These are phyloP conservation scores for Aspergillus ochraceus DNA, from an alignment of 2,329 filamentous ascomycete genomes.

Conservation along the genomic window DNA sequence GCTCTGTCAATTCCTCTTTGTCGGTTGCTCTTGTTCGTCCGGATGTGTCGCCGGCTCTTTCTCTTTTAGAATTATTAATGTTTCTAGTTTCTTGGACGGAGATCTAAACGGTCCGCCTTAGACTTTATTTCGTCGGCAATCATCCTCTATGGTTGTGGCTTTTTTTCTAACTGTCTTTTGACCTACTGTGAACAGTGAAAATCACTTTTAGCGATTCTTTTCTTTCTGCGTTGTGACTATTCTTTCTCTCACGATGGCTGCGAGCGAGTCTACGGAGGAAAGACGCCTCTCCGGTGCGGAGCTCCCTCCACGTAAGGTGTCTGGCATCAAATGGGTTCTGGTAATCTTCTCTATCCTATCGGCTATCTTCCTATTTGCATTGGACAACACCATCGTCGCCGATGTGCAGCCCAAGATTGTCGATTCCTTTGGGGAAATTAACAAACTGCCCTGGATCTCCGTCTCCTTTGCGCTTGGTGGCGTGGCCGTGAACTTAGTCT, in stretches of 20 bases:
- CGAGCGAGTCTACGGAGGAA: not conserved
- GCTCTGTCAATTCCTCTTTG: no score
- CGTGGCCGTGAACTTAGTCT: constrained; percentile 15
- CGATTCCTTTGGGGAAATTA: constrained; percentile 34
- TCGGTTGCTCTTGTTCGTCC: no score
- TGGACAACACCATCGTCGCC: constrained; percentile 49
- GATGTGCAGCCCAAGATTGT: constrained; percentile 47
- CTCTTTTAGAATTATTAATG: no score
- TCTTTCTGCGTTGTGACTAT: not conserved
- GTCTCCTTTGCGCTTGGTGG: constrained; percentile 43
- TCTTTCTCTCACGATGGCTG: not conserved
- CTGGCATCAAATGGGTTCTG: not conserved
- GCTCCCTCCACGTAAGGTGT: not conserved
- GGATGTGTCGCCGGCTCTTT: no score
- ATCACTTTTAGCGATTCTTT: no score
- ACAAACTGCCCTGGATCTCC: constrained; percentile 44
- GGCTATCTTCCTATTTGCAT: constrained; percentile 14
- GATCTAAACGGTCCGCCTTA: no score
- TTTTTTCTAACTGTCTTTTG: no score
- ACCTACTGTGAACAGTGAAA: no score
- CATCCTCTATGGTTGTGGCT: no score
- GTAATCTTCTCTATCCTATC: not conserved
- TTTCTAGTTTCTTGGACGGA: no score
- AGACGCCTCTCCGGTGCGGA: not conserved
- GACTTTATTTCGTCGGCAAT: no score